Evolutionary conservation across 495 filamentous ascomycete species (phyloP).

Genomic region (Lepraria neglecta): DNA sequence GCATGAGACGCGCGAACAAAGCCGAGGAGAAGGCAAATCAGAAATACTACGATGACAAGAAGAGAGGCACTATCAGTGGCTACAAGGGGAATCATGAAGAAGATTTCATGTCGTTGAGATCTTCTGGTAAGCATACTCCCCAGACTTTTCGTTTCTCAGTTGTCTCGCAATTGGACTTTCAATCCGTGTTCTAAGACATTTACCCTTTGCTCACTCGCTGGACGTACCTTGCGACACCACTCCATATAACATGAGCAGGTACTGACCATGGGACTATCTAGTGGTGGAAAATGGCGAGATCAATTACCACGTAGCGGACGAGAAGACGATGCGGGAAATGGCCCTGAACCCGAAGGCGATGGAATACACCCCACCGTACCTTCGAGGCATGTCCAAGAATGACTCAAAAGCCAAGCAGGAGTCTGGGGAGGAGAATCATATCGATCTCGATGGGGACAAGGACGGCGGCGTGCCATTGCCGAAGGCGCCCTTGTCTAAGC

Average conservation of each 20-base stretch:
- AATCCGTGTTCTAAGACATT: no score
- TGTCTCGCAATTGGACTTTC: no score
- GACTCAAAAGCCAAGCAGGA: background rate
- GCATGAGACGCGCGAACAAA: slow-evolving; percentile 16
- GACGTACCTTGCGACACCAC: no score
- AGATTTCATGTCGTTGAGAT: background rate
- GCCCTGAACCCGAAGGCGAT: background rate
- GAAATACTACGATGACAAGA: background rate
- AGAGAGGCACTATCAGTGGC: background rate
- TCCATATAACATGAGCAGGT: no score
- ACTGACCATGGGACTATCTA: no score
- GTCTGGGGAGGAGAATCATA: background rate
- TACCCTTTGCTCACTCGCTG: no score
- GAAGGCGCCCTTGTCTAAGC: background rate
- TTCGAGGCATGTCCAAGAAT: background rate
- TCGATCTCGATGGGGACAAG: background rate
- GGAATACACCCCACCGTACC: background rate
- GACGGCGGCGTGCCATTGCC: slow-evolving; percentile 9
- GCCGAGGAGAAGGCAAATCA: slow-evolving; percentile 16
- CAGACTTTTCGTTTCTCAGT: no score
- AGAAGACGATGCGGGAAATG: slow-evolving; percentile 9
- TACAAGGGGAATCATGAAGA: background rate
- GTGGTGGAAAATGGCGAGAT: slow-evolving; percentile 10
- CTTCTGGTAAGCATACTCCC: no score
- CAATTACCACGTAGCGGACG: slow-evolving; percentile 12